A percentile compares a stretch with the other conserved stretches of the same genome.
These are phyloP conservation scores for Phylloboletellus chloephorus DNA, from an alignment of 1,284 basidiomycete species.

Conservation along the genomic window DNA sequence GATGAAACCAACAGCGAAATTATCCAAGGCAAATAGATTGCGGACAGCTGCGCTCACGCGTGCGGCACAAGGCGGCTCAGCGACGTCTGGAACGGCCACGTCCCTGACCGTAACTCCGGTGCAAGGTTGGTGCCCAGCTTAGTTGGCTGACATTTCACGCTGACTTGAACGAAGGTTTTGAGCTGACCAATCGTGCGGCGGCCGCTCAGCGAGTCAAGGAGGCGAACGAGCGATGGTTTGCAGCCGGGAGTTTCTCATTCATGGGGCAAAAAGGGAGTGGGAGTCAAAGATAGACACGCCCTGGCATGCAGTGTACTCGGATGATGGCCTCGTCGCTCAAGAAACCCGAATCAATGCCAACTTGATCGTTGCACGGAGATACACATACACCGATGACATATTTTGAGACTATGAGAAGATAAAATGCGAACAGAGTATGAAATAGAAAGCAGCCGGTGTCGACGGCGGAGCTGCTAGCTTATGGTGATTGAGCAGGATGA, in stretches of 20 bases:
- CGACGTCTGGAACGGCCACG: slow-evolving; percentile 81
- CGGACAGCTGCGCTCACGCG: slow-evolving; percentile 80
- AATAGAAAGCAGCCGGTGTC: slow-evolving; percentile 3
- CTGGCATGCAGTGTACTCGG: not conserved
- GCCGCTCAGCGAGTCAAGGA: slow-evolving; percentile 80
- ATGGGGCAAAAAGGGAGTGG: slow-evolving; percentile 60
- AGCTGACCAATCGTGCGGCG: slow-evolving; percentile 80
- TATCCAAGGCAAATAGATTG: slow-evolving; percentile 94
- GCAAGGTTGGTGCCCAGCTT: slow-evolving; percentile 59
- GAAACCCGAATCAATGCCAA: slow-evolving; percentile 8
- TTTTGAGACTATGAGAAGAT: slow-evolving; percentile 14
- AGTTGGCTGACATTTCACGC: slow-evolving; percentile 2
- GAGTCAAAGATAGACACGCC: slow-evolving; percentile 15
- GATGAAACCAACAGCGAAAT: slow-evolving; percentile 60
- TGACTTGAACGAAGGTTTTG: slow-evolving; percentile 51
- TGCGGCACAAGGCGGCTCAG: slow-evolving; percentile 56
- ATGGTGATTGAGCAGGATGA: slow-evolving; percentile 43
- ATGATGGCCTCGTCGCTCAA: not conserved
- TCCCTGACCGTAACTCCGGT: slow-evolving; percentile 93
- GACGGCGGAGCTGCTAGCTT: slow-evolving; percentile 1
- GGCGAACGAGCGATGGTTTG: slow-evolving; percentile 92
- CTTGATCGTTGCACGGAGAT: slow-evolving; percentile 12
- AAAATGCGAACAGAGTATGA: slow-evolving; percentile 15
- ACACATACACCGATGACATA: slow-evolving; percentile 12
- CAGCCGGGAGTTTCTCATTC: slow-evolving; percentile 79